Percentiles rank a stretch among this genome's conserved stretches.
Conservation (phyloP, 768 basidiomycete genomes). For the Mycena chlorophos region DNA sequence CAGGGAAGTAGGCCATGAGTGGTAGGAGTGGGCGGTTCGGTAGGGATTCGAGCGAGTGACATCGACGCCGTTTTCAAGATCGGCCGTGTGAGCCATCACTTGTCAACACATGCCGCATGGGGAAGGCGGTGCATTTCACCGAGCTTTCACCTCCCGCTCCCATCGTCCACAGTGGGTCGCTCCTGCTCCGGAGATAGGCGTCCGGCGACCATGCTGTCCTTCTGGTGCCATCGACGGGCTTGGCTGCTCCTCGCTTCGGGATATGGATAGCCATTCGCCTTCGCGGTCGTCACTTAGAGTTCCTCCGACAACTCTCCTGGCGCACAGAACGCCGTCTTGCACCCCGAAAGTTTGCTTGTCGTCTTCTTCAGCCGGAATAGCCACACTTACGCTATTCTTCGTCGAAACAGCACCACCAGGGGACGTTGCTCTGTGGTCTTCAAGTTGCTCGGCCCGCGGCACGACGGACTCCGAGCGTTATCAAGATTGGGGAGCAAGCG, state of each 20-base stretch:
- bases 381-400: too few species aligned
- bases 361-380: too few species aligned
- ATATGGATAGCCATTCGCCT: not conserved
- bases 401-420: too few species aligned
- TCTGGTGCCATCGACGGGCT: not conserved
- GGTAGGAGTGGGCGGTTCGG: not conserved
- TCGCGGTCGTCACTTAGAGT: not conserved
- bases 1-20: not conserved
- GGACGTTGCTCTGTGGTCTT: too few species aligned
- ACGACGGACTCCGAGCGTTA: too few species aligned
- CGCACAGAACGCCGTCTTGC: too few species aligned
- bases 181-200: slow-evolving; percentile 13
- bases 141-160: slow-evolving; percentile 16
- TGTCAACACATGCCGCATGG: slow-evolving; percentile 6
- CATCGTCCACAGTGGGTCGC: not conserved
- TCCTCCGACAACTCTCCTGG: slow-evolving; percentile 16
- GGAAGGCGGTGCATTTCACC: slow-evolving; percentile 16
- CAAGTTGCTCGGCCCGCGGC: too few species aligned
- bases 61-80: slow-evolving; percentile 10
- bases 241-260: not conserved
- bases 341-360: too few species aligned
- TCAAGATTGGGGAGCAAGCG: too few species aligned
- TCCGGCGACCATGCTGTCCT: slow-evolving; percentile 3
- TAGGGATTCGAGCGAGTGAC: not conserved
- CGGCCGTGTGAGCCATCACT: slow-evolving; percentile 1